Percentiles rank a stretch among this genome's conserved stretches.
Evolutionary conservation across 352 stramenopile species (phyloP).

Genomic region (Phytophthora macrochlamydospora): DNA sequence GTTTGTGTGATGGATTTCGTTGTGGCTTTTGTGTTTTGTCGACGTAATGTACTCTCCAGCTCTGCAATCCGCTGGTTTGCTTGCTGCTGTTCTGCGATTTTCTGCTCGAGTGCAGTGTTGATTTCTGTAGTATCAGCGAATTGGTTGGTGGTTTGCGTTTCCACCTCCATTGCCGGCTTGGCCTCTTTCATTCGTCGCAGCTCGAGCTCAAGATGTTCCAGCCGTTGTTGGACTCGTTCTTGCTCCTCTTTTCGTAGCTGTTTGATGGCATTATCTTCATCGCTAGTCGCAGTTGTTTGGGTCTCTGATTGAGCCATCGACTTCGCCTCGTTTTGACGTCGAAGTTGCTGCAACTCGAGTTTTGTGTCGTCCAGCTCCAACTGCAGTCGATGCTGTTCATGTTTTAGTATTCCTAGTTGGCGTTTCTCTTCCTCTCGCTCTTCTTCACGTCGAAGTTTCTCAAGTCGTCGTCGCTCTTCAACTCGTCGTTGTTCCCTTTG

Average conservation of each 20-base stretch:
- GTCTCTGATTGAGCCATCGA: conserved; percentile 7
- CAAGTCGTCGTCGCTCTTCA: conserved; percentile 13
- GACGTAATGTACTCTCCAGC: conserved; percentile 19
- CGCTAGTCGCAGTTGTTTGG: conserved; percentile 13
- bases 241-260: conserved; percentile 21
- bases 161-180: conserved; percentile 5
- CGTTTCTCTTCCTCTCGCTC: conserved; percentile 14
- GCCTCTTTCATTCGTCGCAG: conserved; percentile 1
- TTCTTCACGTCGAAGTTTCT: background rate
- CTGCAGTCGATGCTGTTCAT: conserved; percentile 15
- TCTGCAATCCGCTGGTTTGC: conserved; percentile 11
- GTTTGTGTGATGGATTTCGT: conserved; percentile 26
- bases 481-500: conserved; percentile 14
- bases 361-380: conserved; percentile 21
- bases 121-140: background rate
- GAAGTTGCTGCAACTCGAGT: conserved; percentile 10
- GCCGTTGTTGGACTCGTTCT: conserved; percentile 16
- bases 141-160: conserved; percentile 27
- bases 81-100: conserved; percentile 6
- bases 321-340: conserved; percentile 9
- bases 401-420: conserved; percentile 9
- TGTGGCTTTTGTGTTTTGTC: conserved; percentile 8
- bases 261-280: conserved; percentile 15
- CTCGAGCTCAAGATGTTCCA: conserved; percentile 18
- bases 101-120: conserved; percentile 1